Evolutionary conservation across 2,329 filamentous ascomycete species (phyloP), one percentile per base, ranked within the genome.

Genomic region (Colletotrichum coccodes): DNA sequence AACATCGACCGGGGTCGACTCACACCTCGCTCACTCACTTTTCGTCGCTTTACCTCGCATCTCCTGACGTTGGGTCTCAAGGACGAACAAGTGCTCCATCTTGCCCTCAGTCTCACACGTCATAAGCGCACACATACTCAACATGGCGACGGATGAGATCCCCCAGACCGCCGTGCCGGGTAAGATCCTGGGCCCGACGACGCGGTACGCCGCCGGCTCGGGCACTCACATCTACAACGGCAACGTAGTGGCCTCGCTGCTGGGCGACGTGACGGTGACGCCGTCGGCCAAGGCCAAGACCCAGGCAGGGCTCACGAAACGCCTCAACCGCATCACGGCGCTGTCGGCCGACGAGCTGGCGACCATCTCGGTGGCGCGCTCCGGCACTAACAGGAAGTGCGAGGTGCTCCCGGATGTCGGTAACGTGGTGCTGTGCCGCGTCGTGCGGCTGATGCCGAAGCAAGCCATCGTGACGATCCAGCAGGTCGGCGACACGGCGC

Each of bases 391-490:
- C 77, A 79, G 82, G 74, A 89, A 88, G 78, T 88, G 89, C 70
- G 92, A 94, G 78, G 89, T 94, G 60, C 86, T 98, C 8, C 96
- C 96, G 1, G 90, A 93, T 73, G 93, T 98, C 46, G 89, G 91
- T 75, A 92, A 92, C 74, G 85, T 90, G 18, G 94, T 98, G 44
- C 88, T 99, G 44, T 94, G 93, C 71, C 90, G 92, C 40, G 93
- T 99, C 46, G 94, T 94, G 40, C 91, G 95, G 54, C 91, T 98
- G 64, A 92, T 93, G 79, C 92, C 93, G 53, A 90, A 92, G 71
- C 94, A 97, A 82, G 95, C 94, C 6, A 92, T 91, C 30, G 91
- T 97, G 61, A 91, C 92, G 26, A 98, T 98, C 73, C 87, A 97
- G 68, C 92, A 95, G 68, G 92, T 98, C 30, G 90, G 92, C 65